Evolutionary conservation across 148 eudicot genomes (phyloP).

Genomic region (Vaccinium macrocarpon): DNA sequence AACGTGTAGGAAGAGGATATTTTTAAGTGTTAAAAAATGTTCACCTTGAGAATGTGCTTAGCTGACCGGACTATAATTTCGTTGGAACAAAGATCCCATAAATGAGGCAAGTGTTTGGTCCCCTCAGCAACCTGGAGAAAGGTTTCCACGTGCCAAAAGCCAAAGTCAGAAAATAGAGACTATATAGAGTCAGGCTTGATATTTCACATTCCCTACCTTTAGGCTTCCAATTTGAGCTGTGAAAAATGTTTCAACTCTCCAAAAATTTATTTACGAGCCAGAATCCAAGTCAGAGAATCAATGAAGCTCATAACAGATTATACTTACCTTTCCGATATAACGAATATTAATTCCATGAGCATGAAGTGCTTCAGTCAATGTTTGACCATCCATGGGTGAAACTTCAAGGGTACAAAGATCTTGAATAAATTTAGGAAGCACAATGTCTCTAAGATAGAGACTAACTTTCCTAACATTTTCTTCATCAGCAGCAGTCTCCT

Average conservation of each 20-base stretch:
- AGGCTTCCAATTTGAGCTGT: conserved; percentile 5
- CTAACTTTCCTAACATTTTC: conserved; percentile 79
- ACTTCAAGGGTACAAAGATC: conserved; percentile 96
- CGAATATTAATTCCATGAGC: conserved; percentile 97
- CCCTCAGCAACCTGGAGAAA: conserved; percentile 82
- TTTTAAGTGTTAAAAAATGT: neutral
- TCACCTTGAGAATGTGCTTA: conserved; percentile 92
- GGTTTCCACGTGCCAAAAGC: neutral
- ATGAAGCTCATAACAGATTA: neutral
- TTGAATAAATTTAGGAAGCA: conserved; percentile 73
- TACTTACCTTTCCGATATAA: conserved; percentile 82
- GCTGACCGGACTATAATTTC: conserved; percentile 90
- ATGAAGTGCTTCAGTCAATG: conserved; percentile 96
- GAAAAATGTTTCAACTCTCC: neutral
- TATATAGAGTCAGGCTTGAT: neutral
- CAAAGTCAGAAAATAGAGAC: conserved; percentile 17
- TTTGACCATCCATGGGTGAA: conserved; percentile 99
- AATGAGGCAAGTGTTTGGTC: conserved; percentile 85
- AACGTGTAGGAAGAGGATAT: neutral
- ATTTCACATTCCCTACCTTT: neutral
- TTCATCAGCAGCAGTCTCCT: conserved; percentile 92
- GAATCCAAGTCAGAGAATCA: neutral
- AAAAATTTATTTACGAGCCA: neutral
- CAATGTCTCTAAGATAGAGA: conserved; percentile 60
- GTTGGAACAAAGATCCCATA: conserved; percentile 83